Percentiles rank a stretch among this genome's conserved stretches.
Conservation (phyloP, 1,139 yeast genomes). For the Hyphopichia fennica region DNA sequence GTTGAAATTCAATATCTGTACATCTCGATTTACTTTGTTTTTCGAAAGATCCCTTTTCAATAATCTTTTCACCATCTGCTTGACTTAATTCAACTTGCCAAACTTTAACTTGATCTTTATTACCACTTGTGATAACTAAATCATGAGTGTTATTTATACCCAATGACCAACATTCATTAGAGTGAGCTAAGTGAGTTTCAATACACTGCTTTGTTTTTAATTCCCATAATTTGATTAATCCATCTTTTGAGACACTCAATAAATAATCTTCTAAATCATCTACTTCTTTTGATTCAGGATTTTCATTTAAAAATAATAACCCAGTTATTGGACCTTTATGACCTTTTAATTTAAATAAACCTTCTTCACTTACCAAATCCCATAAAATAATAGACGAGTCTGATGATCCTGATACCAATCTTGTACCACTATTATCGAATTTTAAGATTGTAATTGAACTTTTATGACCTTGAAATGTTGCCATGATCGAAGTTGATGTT, state of each 20-base stretch:
- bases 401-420: slow-evolving; percentile 80
- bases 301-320: slow-evolving; percentile 44
- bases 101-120: slow-evolving; percentile 77
- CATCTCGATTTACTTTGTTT: slow-evolving; percentile 82
- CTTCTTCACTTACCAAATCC: slow-evolving; percentile 94
- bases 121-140: slow-evolving; percentile 68
- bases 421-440: slow-evolving; percentile 81
- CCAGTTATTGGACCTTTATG: slow-evolving; percentile 92
- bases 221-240: slow-evolving; percentile 91
- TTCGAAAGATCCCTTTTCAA: slow-evolving; percentile 65
- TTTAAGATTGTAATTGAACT: slow-evolving; percentile 65
- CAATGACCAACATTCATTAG: slow-evolving; percentile 90
- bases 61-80: slow-evolving; percentile 54
- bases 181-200: slow-evolving; percentile 92
- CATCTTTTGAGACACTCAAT: slow-evolving; percentile 81
- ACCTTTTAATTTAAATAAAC: slow-evolving; percentile 80
- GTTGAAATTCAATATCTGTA: slow-evolving; percentile 55
- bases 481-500: slow-evolving; percentile 71
- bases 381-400: slow-evolving; percentile 86
- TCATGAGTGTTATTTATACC: slow-evolving; percentile 43
- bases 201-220: slow-evolving; percentile 83
- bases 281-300: slow-evolving; percentile 26
- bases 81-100: slow-evolving; percentile 67
- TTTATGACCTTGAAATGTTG: slow-evolving; percentile 85
- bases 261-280: slow-evolving; percentile 70